phyloP scores from a whole-genome alignment of 495 filamentous ascomycete species.

The Penicillium samsonianum region DNA sequence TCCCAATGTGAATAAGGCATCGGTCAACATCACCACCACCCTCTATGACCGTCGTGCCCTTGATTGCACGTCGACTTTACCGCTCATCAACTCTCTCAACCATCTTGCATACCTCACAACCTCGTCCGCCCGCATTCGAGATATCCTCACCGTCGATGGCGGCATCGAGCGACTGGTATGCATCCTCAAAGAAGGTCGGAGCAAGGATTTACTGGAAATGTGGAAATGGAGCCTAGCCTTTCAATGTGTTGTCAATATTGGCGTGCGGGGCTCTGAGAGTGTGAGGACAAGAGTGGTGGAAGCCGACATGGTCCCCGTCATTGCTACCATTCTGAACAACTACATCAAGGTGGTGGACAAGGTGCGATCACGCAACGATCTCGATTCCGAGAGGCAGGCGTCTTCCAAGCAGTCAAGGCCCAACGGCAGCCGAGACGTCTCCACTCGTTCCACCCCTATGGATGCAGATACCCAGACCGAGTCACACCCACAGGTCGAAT shows the following conservation, averaged over 20 bases:
- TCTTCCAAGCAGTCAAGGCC: constrained; percentile 44
- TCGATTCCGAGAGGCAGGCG: constrained; percentile 55
- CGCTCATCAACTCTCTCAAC: constrained; percentile 96
- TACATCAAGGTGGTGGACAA: constrained; percentile 96
- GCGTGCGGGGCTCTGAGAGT: constrained; percentile 89
- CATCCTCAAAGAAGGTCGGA: constrained; percentile 95
- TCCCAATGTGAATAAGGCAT: constrained; percentile 99
- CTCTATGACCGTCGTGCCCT: constrained; percentile 96
- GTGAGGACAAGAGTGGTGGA: constrained; percentile 95
- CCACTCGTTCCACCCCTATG: constrained; percentile 15
- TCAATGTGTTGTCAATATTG: constrained; percentile 98
- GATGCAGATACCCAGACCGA: constrained; percentile 35
- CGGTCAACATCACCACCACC: constrained; percentile 97
- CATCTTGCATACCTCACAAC: constrained; percentile 98
- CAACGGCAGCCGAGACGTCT: constrained; percentile 25
- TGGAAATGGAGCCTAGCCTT: constrained; percentile 99
- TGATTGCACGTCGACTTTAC: constrained; percentile 96
- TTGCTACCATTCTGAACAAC: constrained; percentile 98
- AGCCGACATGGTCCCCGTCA: constrained; percentile 98
- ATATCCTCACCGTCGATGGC: constrained; percentile 97
- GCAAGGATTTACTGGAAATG: constrained; percentile 98
- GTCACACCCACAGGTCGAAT: constrained; percentile 43
- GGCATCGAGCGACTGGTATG: constrained; percentile 94
- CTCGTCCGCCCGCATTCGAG: constrained; percentile 94
- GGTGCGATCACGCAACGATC: constrained; percentile 78